phyloP scores from a whole-genome alignment of 352 stramenopile genomes.

The Peronospora belbahrii region DNA sequence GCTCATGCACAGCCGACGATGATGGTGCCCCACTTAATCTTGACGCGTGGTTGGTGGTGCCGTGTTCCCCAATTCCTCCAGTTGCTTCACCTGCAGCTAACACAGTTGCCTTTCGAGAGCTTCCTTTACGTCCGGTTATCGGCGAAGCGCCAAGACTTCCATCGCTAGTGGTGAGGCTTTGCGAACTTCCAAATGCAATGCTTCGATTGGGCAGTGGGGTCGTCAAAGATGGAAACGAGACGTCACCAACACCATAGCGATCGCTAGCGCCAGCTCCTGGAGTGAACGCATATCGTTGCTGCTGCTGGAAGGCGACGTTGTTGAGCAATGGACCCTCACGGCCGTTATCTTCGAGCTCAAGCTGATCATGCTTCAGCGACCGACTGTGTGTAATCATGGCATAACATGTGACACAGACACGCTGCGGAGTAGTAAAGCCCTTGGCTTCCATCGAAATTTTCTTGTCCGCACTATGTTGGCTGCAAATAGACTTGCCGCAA shows the following conservation, averaged over 20 bases:
- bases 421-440: conserved; percentile 69
- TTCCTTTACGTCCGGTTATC: conserved; percentile 4
- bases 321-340: conserved; percentile 19
- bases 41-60: conserved; percentile 16
- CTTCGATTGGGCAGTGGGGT: conserved; percentile 4
- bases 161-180: conserved; percentile 12
- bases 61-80: conserved; percentile 23
- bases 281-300: conserved; percentile 18
- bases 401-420: conserved; percentile 72
- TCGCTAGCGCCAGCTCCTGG: not conserved
- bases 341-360: conserved; percentile 23
- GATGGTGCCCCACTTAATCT: conserved; percentile 20
- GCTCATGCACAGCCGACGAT: conserved; percentile 40
- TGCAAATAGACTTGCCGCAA: conserved; percentile 78
- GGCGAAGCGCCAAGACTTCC: conserved; percentile 15
- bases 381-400: conserved; percentile 54
- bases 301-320: conserved; percentile 20
- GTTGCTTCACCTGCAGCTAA: conserved; percentile 31
- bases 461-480: conserved; percentile 73
- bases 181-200: conserved; percentile 3
- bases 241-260: conserved; percentile 6
- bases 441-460: conserved; percentile 65
- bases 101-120: conserved; percentile 13
- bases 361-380: conserved; percentile 26
- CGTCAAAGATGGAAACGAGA: conserved; percentile 5